phyloP scores from a whole-genome alignment of 2,329 filamentous ascomycete genomes.

The Cladosporium sp. region DNA sequence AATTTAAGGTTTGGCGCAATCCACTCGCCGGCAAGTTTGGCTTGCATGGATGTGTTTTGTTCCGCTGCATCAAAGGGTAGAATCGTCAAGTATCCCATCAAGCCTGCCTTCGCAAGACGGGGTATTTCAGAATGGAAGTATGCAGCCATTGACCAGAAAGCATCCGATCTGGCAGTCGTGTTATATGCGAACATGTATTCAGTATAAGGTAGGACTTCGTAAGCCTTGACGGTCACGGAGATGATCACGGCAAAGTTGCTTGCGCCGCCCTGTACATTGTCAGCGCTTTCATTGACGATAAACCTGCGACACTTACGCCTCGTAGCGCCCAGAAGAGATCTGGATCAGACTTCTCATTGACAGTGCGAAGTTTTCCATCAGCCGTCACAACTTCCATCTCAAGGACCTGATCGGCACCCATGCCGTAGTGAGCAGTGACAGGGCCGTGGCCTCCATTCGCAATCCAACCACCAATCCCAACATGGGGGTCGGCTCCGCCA shows the following conservation, averaged over 20 bases:
- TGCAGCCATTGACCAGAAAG: slow-evolving; percentile 13
- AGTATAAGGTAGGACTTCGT: slow-evolving; percentile 41
- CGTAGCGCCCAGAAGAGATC: slow-evolving; percentile 62
- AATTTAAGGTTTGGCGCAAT: not conserved
- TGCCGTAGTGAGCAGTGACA: slow-evolving; percentile 50
- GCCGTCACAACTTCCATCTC: slow-evolving; percentile 45
- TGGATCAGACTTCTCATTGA: slow-evolving; percentile 43
- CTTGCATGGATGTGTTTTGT: not conserved
- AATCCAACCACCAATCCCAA: slow-evolving; percentile 57
- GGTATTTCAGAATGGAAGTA: slow-evolving; percentile 13
- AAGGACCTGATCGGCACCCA: slow-evolving; percentile 57
- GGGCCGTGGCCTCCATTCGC: slow-evolving; percentile 57
- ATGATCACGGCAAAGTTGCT: slow-evolving; percentile 56
- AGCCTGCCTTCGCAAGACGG: slow-evolving; percentile 6
- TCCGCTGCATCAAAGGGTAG: not conserved
- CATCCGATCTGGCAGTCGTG: slow-evolving; percentile 15
- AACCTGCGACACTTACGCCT: slow-evolving; percentile 30
- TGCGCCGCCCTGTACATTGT: slow-evolving; percentile 43
- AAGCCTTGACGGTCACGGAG: slow-evolving; percentile 51
- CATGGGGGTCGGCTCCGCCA: slow-evolving; percentile 50
- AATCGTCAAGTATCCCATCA: slow-evolving; percentile 15
- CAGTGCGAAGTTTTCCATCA: slow-evolving; percentile 43
- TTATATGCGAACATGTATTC: slow-evolving; percentile 44
- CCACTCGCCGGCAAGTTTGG: slow-evolving; percentile 4
- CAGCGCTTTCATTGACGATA: not conserved